Conservation (phyloP, 306 rosid species). For the peach (Prunus persica) region DNA sequence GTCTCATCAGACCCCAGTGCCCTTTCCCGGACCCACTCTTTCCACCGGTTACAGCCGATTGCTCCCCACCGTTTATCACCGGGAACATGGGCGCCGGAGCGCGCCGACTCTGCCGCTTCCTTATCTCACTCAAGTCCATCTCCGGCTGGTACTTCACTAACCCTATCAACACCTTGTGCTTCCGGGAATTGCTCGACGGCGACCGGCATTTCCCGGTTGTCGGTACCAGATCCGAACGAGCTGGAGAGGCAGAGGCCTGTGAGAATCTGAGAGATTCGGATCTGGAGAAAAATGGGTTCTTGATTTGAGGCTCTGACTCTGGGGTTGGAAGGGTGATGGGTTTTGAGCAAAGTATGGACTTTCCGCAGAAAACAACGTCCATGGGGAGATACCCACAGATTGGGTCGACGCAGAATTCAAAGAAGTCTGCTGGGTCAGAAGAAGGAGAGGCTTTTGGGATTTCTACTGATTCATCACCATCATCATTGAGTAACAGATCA, state of each 20-base stretch:
- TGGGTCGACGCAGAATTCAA: constrained; percentile 31
- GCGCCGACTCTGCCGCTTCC: constrained; percentile 33
- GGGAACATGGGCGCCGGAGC: constrained; percentile 32
- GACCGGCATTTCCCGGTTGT: constrained; percentile 7
- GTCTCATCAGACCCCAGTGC: constrained; percentile 23
- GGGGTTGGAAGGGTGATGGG: neutral
- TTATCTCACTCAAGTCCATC: constrained; percentile 45
- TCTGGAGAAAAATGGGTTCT: neutral
- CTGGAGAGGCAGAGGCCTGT: neutral
- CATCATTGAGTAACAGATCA: constrained; percentile 24
- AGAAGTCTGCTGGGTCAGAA: constrained; percentile 10
- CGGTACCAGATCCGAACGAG: neutral
- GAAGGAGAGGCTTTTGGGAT: neutral
- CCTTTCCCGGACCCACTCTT: constrained; percentile 8
- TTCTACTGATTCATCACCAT: neutral
- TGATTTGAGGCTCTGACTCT: neutral
- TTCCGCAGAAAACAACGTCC: constrained; percentile 30
- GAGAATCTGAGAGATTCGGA: constrained; percentile 20
- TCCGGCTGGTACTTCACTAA: constrained; percentile 30
- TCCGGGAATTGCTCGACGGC: constrained; percentile 5
- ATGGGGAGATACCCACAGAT: neutral
- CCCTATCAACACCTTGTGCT: constrained; percentile 39
- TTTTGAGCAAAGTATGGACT: constrained; percentile 6
- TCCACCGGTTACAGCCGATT: constrained; percentile 1
- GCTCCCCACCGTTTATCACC: neutral